phyloP scores from a whole-genome alignment of 768 basidiomycete genomes.

The Phanerodontia chrysosporium region DNA sequence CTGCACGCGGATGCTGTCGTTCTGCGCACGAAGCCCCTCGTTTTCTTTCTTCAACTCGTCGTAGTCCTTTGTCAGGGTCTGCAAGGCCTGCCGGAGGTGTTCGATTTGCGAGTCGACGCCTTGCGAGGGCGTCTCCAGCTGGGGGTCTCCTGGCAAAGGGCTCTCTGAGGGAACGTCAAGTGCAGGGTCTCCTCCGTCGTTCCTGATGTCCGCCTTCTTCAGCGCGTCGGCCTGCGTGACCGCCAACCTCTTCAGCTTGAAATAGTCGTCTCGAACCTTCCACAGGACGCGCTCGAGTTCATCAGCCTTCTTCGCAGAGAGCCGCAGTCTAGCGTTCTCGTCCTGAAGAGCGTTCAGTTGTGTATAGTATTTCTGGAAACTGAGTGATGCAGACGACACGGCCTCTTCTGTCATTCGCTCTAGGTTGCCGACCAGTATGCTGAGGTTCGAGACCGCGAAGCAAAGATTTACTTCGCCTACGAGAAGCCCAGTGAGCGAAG shows the following conservation, averaged over 20 bases:
- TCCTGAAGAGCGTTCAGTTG: neutral
- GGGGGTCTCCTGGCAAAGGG: too few relatives aligned
- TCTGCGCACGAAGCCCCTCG: neutral
- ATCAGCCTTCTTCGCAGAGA: neutral
- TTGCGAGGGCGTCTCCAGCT: neutral
- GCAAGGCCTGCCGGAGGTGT: neutral
- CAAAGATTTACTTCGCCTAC: neutral
- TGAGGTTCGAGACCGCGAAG: neutral
- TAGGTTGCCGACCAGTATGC: neutral
- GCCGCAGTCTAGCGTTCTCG: neutral
- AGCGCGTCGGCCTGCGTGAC: neutral
- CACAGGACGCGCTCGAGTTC: neutral
- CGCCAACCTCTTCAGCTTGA: neutral
- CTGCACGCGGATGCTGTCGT: neutral
- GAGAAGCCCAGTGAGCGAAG: neutral
- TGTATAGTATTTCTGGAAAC: too few relatives aligned
- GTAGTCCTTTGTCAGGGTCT: neutral
- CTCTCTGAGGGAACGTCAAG: too few relatives aligned
- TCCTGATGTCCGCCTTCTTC: too few relatives aligned
- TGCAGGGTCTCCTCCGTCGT: too few relatives aligned
- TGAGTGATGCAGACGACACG: too few relatives aligned
- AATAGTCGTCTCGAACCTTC: neutral
- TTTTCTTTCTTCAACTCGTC: neutral
- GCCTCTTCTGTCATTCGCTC: neutral
- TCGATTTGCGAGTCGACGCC: neutral